phyloP scores from a whole-genome alignment of 768 basidiomycete species.

The Gautieria morchelliformis region DNA sequence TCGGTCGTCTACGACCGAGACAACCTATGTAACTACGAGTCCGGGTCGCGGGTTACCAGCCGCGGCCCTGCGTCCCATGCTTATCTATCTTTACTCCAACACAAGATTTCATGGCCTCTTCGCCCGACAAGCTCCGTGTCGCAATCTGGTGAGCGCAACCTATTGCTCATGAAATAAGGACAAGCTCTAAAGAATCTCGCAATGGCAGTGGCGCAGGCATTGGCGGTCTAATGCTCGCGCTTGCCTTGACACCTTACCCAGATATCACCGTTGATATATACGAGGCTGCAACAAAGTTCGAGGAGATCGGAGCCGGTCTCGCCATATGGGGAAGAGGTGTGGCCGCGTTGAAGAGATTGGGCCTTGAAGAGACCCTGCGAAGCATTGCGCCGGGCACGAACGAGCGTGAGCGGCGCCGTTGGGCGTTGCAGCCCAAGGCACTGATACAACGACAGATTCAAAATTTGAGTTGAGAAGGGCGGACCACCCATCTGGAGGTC shows the following conservation, averaged over 20 bases:
- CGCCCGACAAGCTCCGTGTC: conserved; percentile 27
- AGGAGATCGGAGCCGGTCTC: conserved; percentile 39
- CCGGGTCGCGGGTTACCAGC: no score
- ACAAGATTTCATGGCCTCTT: no score
- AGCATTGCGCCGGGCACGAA: conserved; percentile 15
- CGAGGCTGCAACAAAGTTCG: conserved; percentile 32
- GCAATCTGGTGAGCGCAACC: conserved; percentile 40
- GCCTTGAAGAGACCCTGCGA: conserved; percentile 18
- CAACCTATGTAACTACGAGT: no score
- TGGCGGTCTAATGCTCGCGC: conserved; percentile 21
- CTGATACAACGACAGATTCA: conserved; percentile 20
- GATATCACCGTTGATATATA: conserved; percentile 22
- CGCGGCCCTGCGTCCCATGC: no score
- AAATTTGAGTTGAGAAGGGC: conserved; percentile 40
- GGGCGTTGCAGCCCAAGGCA: not conserved
- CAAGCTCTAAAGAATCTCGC: conserved; percentile 1
- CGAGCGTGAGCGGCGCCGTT: not conserved
- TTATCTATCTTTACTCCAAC: no score
- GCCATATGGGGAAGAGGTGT: conserved; percentile 22
- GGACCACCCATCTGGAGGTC: conserved; percentile 28
- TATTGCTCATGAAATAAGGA: not conserved
- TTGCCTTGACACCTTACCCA: conserved; percentile 17
- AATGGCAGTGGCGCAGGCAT: conserved; percentile 21
- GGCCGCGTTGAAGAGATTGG: conserved; percentile 18
- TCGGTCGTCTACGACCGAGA: no score